Evolutionary conservation across 805 yeast genomes (phyloP).

Genomic region (Kuraishia molischiana): DNA sequence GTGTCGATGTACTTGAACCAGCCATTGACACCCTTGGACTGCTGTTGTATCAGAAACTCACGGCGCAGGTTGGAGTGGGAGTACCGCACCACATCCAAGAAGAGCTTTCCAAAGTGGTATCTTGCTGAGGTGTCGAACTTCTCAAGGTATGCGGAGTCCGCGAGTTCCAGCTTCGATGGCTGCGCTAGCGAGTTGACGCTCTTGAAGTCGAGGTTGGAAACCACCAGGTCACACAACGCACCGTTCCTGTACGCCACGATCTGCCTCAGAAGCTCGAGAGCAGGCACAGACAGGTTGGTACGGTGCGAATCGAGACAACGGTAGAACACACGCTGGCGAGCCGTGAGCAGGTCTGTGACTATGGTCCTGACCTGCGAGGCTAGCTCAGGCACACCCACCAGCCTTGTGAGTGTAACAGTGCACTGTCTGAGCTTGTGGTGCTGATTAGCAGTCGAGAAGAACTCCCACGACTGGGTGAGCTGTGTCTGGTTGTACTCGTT

Average conservation of each 20-base stretch:
- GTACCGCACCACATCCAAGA: conserved; percentile 39
- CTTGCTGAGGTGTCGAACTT: conserved; percentile 40
- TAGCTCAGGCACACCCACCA: conserved; percentile 17
- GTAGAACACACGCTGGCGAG: conserved; percentile 54
- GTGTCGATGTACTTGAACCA: conserved; percentile 57
- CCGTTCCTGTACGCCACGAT: conserved; percentile 42
- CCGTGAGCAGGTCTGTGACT: conserved; percentile 42
- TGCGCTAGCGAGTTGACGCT: conserved; percentile 51
- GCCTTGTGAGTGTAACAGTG: conserved; percentile 29
- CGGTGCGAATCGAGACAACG: conserved; percentile 53
- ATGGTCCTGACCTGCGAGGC: conserved; percentile 10
- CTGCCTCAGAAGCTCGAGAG: conserved; percentile 44
- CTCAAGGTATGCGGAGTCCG: conserved; percentile 23
- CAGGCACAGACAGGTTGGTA: conserved; percentile 51
- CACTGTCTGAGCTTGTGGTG: conserved; percentile 37
- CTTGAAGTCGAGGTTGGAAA: conserved; percentile 61
- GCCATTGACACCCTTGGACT: conserved; percentile 48
- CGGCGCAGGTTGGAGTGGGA: conserved; percentile 50
- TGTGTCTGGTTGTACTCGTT: conserved; percentile 18
- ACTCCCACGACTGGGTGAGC: conserved; percentile 30
- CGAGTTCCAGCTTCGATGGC: conserved; percentile 38
- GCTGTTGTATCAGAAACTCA: conserved; percentile 48
- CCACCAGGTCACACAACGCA: conserved; percentile 42
- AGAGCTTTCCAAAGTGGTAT: conserved; percentile 47
- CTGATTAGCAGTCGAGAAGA: conserved; percentile 37